phyloP scores from a whole-genome alignment of 192 early-diverging fungal species.

The Phycomyces blakesleeanus region DNA sequence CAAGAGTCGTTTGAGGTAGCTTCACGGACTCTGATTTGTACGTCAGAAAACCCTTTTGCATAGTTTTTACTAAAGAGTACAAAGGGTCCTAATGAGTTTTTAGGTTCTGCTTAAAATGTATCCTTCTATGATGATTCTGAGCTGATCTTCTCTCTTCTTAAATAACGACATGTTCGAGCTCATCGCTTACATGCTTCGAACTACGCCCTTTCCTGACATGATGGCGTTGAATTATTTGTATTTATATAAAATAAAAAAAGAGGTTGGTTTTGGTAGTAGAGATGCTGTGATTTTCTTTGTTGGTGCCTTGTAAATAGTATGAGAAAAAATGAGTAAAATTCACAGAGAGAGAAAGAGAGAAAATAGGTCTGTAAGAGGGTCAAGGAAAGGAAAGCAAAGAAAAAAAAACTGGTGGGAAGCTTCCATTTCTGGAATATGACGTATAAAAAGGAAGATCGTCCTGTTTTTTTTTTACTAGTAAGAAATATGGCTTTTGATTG shows the following conservation, averaged over 20 bases:
- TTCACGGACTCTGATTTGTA: slow-evolving; percentile 86
- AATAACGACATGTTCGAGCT: not conserved
- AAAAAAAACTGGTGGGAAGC: no score
- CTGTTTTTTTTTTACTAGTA: no score
- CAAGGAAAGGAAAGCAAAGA: no score
- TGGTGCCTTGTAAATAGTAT: no score
- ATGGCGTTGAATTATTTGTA: not conserved
- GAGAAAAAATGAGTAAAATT: no score
- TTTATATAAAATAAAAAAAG: slow-evolving; percentile 13
- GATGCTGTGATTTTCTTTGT: not conserved
- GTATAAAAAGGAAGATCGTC: no score
- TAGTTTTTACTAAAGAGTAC: slow-evolving; percentile 71
- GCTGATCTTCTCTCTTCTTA: no score
- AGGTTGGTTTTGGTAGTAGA: not conserved
- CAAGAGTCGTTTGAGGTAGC: slow-evolving; percentile 79
- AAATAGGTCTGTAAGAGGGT: no score
- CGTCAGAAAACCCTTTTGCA: slow-evolving; percentile 87
- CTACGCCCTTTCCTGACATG: slow-evolving; percentile 28
- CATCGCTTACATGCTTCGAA: slow-evolving; percentile 29
- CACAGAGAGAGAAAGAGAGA: no score
- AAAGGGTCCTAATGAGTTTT: slow-evolving; percentile 1
- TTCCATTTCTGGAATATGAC: no score
- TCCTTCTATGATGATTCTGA: slow-evolving; percentile 9
- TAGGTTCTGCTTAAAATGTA: slow-evolving; percentile 36
- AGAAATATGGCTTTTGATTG: no score